These are phyloP conservation scores for Silene vulgaris DNA, from an alignment of 179 eudicot genomes.

Conservation along the genomic window DNA sequence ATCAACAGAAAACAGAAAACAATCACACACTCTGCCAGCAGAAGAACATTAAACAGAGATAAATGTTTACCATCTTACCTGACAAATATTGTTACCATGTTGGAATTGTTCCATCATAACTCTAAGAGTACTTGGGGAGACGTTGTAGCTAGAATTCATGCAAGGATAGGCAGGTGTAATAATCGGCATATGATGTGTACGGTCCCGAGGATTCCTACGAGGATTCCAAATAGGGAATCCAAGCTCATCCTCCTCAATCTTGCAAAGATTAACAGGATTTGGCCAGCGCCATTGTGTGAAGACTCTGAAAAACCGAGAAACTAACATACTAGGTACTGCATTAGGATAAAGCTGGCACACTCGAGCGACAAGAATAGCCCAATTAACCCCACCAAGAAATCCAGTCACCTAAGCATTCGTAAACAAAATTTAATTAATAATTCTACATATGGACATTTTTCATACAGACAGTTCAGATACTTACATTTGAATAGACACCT, in stretches of 20 bases:
- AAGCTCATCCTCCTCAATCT: constrained; percentile 63
- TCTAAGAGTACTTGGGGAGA: constrained; percentile 69
- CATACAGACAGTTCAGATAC: constrained; percentile 18
- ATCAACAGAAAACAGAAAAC: constrained; percentile 6
- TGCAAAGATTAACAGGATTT: constrained; percentile 78
- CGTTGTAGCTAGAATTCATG: constrained; percentile 91
- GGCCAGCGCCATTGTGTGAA: constrained; percentile 91
- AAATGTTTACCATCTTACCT: constrained; percentile 35
- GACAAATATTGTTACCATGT: constrained; percentile 58
- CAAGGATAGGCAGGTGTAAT: constrained; percentile 94
- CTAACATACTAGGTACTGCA: constrained; percentile 81
- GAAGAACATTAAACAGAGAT: background rate
- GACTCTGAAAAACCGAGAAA: constrained; percentile 70
- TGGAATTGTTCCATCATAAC: constrained; percentile 75
- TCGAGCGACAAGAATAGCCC: constrained; percentile 85
- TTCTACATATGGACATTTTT: background rate
- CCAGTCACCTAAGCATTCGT: constrained; percentile 55
- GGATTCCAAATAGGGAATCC: constrained; percentile 83
- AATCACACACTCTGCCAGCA: background rate
- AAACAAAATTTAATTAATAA: background rate
- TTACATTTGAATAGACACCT: constrained; percentile 83
- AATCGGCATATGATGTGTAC: constrained; percentile 83
- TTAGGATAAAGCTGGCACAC: constrained; percentile 82
- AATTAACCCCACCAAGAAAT: constrained; percentile 88
- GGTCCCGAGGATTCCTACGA: constrained; percentile 66